Evolutionary conservation across 352 stramenopile species (phyloP).

Genomic region (Phytopythium litorale): DNA sequence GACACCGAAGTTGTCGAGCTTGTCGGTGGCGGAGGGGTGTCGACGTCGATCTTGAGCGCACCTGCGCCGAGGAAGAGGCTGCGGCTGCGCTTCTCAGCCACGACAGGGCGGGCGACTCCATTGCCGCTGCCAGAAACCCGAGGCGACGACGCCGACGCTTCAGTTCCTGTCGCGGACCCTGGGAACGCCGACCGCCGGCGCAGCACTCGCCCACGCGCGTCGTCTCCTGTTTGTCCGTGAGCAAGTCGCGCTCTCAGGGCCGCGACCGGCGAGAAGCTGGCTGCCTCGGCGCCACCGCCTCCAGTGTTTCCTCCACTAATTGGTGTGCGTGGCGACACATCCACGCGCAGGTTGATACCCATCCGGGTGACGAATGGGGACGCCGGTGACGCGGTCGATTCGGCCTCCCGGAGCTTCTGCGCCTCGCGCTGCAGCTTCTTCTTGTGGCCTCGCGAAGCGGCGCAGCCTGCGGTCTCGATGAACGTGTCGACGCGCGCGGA

Average conservation of each 20-base stretch:
- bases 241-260: slow-evolving; percentile 25
- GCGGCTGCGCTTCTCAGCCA: slow-evolving; percentile 7
- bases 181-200: slow-evolving; percentile 9
- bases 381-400: neutral
- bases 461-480: slow-evolving; percentile 35
- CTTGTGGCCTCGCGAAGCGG: slow-evolving; percentile 63
- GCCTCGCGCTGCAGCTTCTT: slow-evolving; percentile 79
- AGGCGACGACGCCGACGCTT: neutral
- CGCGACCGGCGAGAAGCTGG: slow-evolving; percentile 37
- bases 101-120: neutral
- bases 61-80: slow-evolving; percentile 18
- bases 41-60: slow-evolving; percentile 49
- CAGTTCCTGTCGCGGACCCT: neutral
- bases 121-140: slow-evolving; percentile 1
- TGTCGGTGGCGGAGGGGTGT: slow-evolving; percentile 9
- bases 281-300: neutral
- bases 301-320: neutral
- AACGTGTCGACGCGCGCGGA: slow-evolving; percentile 41
- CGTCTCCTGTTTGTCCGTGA: slow-evolving; percentile 26
- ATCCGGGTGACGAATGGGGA: slow-evolving; percentile 12
- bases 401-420: slow-evolving; percentile 54
- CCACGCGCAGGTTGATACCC: slow-evolving; percentile 53
- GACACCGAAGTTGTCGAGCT: neutral
- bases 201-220: slow-evolving; percentile 23
- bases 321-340: slow-evolving; percentile 24